These are phyloP conservation scores for Erysimum cheiranthoides DNA, from an alignment of 345 rosid species.

Conservation along the genomic window DNA sequence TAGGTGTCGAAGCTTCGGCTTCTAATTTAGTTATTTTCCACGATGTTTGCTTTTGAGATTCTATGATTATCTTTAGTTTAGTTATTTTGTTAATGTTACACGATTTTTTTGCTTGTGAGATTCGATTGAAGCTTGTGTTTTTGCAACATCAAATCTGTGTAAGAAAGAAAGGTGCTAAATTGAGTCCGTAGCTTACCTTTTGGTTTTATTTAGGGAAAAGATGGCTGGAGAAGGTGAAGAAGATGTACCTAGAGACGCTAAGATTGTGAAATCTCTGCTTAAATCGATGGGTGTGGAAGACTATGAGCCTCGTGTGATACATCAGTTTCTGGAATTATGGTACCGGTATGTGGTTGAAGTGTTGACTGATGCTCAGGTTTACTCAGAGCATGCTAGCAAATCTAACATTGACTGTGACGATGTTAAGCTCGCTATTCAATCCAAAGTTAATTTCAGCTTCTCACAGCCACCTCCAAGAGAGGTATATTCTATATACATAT, in stretches of 20 bases:
- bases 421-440: conserved; percentile 87
- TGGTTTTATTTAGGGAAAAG: not conserved
- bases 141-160: conserved; percentile 13
- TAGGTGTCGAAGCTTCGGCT: no score
- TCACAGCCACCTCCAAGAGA: conserved; percentile 97
- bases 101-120: not conserved
- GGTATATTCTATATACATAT: conserved; percentile 44
- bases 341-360: conserved; percentile 86
- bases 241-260: conserved; percentile 87
- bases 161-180: not conserved
- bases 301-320: conserved; percentile 85
- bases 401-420: conserved; percentile 80
- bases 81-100: not conserved
- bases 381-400: conserved; percentile 90
- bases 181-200: not conserved
- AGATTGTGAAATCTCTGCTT: conserved; percentile 75
- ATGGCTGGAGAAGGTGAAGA: conserved; percentile 70
- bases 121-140: conserved; percentile 2
- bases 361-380: conserved; percentile 83
- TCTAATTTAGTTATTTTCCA: no score
- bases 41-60: no score
- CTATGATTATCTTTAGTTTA: not conserved
- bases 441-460: conserved; percentile 89
- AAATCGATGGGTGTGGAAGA: conserved; percentile 95
- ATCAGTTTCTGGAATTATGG: conserved; percentile 93